Evolutionary conservation across 805 yeast genomes (phyloP).

Genomic region (Hanseniaspora mollemarum): DNA sequence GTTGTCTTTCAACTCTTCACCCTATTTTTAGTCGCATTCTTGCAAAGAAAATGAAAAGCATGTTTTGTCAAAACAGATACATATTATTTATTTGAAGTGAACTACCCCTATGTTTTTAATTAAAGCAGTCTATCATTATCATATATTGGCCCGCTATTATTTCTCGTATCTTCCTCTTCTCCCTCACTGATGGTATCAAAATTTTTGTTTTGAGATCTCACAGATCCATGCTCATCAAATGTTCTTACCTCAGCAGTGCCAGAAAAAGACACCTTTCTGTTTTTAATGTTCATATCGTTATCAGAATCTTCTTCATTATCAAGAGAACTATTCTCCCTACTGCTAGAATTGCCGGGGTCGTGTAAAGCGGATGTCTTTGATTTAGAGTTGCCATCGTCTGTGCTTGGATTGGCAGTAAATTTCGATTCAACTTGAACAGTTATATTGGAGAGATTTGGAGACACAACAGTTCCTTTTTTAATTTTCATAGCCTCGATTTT

Average conservation of each 20-base stretch:
- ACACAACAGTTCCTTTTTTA: background rate
- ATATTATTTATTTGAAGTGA: too few species aligned
- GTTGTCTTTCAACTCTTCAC: too few species aligned
- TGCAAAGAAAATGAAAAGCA: too few species aligned
- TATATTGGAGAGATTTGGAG: slow-evolving; percentile 7
- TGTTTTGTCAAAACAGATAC: too few species aligned
- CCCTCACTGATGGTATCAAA: slow-evolving; percentile 17
- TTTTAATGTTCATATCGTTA: slow-evolving; percentile 14
- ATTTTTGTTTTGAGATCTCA: slow-evolving; percentile 1
- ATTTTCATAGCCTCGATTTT: background rate
- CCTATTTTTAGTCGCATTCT: too few species aligned
- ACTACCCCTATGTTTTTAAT: too few species aligned
- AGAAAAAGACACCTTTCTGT: slow-evolving; percentile 29
- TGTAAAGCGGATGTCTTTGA: slow-evolving; percentile 2
- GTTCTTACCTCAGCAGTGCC: slow-evolving; percentile 23
- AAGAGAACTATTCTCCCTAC: background rate
- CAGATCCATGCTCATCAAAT: slow-evolving; percentile 5
- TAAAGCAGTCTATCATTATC: background rate
- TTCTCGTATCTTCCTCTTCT: background rate
- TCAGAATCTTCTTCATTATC: background rate
- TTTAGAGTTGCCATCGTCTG: background rate
- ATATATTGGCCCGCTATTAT: background rate
- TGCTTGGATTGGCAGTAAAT: background rate
- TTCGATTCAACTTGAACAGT: slow-evolving; percentile 5
- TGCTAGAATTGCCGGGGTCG: too few species aligned